These are phyloP conservation scores for Gnomoniopsis sp. DNA, from an alignment of 2,329 filamentous ascomycete species.

Conservation along the genomic window DNA sequence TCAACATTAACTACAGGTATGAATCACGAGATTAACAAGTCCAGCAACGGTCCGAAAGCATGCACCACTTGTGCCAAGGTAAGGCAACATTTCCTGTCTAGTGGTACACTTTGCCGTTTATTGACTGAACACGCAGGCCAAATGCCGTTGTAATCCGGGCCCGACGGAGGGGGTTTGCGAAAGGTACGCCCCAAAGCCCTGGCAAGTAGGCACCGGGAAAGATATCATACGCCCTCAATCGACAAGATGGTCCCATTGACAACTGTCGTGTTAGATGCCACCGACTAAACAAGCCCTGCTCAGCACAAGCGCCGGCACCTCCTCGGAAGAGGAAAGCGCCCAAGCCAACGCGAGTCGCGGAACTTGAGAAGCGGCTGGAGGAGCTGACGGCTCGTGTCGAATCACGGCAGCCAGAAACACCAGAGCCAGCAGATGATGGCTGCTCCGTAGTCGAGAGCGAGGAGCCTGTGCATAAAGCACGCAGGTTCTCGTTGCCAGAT, in stretches of 20 bases:
- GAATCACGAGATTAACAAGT: conserved; percentile 9
- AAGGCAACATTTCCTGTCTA: not conserved
- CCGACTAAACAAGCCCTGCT: conserved; percentile 44
- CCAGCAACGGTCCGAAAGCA: conserved; percentile 42
- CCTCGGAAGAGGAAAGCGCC: conserved; percentile 43
- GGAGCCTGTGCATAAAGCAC: not conserved
- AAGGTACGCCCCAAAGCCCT: conserved; percentile 32
- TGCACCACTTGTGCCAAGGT: conserved; percentile 46
- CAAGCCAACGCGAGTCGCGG: conserved; percentile 46
- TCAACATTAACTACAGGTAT: not conserved
- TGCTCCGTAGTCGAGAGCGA: not conserved
- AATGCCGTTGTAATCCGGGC: conserved; percentile 45
- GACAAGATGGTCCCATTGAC: too few relatives aligned
- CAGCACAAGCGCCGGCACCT: conserved; percentile 44
- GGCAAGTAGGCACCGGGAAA: too few relatives aligned
- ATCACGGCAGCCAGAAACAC: conserved; percentile 19
- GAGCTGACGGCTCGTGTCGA: conserved; percentile 45
- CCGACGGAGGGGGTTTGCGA: conserved; percentile 42
- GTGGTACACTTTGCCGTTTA: not conserved
- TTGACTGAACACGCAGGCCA: conserved; percentile 30
- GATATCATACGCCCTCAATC: too few relatives aligned
- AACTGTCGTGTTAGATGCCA: conserved; percentile 36
- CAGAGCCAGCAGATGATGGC: conserved; percentile 17
- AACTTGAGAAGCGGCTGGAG: conserved; percentile 47
- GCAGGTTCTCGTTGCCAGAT: not conserved